Evolutionary conservation across 2,329 filamentous ascomycete genomes (phyloP), one percentile per base, ranked within the genome.

Genomic region (Phialocephala sp.): DNA sequence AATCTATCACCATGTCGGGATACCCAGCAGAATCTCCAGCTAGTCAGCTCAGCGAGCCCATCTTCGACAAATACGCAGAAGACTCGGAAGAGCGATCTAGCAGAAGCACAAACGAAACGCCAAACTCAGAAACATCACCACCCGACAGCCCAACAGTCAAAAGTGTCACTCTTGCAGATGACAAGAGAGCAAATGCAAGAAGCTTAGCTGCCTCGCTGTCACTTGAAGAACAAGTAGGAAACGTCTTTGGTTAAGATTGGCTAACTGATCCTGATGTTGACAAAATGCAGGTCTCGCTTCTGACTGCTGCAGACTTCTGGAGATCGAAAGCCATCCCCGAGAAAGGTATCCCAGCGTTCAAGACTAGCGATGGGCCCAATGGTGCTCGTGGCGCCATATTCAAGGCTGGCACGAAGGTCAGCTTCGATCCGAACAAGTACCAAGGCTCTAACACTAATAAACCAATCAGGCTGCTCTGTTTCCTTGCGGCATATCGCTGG

Each of bases 401-500:
- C 75, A 89, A 90, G 59, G 88, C 88, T 50, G 88, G 89, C 22
- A 88, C 85, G 61, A 87, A 87, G 78, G 85, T 85, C 45, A 71
- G 79, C 74, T 55, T 14, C 11, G 47, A 27, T 39, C 8, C 4
- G 8, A 18, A 14, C 12, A 3, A 14, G 24, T 18, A 11, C 6
- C 14, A 54, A 54, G 14, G 12, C 24, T 5, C n/a, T 12, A 41
- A 11, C 12, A 36, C 60, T 61, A 70, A 64, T 71, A 52, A 52
- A 9, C 9, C 62, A 62, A 75, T 12, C 74, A 91, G 81, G 91
- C 91, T 45, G 91, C 91, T 20, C 84, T 93, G 56, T 91, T 94
- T 69, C 92, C 92, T 8, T 94, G 91, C 71, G 91, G 91, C 63
- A 88, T 92, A 63, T 92, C 90, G 0, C 84, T 94, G 54, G 91